These are phyloP conservation scores for Metschnikowia matae DNA, from an alignment of 805 yeast species.

Conservation along the genomic window DNA sequence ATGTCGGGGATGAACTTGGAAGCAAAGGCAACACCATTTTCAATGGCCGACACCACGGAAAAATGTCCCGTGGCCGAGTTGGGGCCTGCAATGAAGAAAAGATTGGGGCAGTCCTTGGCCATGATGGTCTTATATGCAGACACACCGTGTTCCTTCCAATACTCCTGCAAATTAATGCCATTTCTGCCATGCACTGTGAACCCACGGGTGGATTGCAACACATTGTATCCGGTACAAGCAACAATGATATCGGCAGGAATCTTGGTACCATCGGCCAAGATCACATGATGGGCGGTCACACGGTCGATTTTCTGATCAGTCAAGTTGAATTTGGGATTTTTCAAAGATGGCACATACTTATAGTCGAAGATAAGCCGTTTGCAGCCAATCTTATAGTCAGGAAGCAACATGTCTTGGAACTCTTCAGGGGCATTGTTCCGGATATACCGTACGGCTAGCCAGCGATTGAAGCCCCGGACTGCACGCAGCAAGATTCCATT, in stretches of 20 bases:
- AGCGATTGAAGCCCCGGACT: conserved; percentile 24
- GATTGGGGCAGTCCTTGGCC: conserved; percentile 33
- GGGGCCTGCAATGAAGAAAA: conserved; percentile 37
- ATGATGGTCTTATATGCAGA: conserved; percentile 35
- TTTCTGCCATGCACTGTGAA: conserved; percentile 25
- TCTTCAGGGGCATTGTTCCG: conserved; percentile 26
- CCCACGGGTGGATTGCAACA: conserved; percentile 18
- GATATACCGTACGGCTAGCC: conserved; percentile 24
- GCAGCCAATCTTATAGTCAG: conserved; percentile 40
- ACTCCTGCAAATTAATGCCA: conserved; percentile 19
- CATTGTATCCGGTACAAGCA: conserved; percentile 41
- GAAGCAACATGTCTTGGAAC: conserved; percentile 31
- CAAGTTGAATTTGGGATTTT: conserved; percentile 29
- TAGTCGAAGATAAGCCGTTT: conserved; percentile 39
- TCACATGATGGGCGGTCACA: conserved; percentile 27
- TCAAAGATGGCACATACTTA: conserved; percentile 30
- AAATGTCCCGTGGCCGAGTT: conserved; percentile 42
- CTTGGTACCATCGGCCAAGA: conserved; percentile 25
- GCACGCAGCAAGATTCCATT: conserved; percentile 23
- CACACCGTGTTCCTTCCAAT: conserved; percentile 30
- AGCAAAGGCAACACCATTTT: conserved; percentile 28
- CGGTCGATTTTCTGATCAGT: conserved; percentile 20
- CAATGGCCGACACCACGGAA: conserved; percentile 37
- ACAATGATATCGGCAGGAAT: conserved; percentile 36
- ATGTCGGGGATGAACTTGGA: conserved; percentile 23